A percentile compares a stretch with the other conserved stretches of the same genome.
These are phyloP conservation scores for Zychaea mexicana DNA, from an alignment of 371 early-diverging fungal species.

Conservation along the genomic window DNA sequence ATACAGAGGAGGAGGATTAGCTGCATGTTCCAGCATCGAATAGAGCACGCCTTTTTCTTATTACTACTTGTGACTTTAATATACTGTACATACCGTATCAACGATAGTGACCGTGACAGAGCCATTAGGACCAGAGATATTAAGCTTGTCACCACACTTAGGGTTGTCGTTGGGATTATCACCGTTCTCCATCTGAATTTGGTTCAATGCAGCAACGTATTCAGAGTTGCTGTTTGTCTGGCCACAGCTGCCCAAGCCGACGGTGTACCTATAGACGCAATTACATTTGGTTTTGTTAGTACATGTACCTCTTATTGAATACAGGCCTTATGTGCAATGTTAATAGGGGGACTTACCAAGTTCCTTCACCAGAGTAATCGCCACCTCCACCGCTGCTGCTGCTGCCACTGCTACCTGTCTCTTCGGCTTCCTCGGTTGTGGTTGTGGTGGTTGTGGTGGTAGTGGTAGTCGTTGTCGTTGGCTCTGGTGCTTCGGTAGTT, in stretches of 20 bases:
- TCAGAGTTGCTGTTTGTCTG: slow-evolving; percentile 12
- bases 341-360: too few species aligned
- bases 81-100: slow-evolving; percentile 16
- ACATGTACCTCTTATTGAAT: too few species aligned
- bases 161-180: slow-evolving; percentile 29
- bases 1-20: not conserved
- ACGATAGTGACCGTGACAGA: slow-evolving; percentile 34
- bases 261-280: too few species aligned
- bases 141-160: slow-evolving; percentile 27
- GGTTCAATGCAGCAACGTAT: slow-evolving; percentile 20
- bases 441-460: slow-evolving; percentile 5
- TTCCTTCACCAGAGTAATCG: slow-evolving; percentile 9
- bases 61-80: too few species aligned
- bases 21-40: too few species aligned
- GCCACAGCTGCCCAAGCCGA: slow-evolving; percentile 23
- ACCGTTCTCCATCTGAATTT: slow-evolving; percentile 18
- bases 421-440: not conserved
- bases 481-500: not conserved
- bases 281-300: not conserved
- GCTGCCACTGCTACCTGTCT: not conserved
- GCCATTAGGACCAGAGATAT: slow-evolving; percentile 26
- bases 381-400: not conserved
- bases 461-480: slow-evolving; percentile 12
- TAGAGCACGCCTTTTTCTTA: too few species aligned
- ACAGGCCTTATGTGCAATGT: too few species aligned